Evolutionary conservation across 2,329 filamentous ascomycete species (phyloP).

Genomic region (Fusarium chlamydosporum): DNA sequence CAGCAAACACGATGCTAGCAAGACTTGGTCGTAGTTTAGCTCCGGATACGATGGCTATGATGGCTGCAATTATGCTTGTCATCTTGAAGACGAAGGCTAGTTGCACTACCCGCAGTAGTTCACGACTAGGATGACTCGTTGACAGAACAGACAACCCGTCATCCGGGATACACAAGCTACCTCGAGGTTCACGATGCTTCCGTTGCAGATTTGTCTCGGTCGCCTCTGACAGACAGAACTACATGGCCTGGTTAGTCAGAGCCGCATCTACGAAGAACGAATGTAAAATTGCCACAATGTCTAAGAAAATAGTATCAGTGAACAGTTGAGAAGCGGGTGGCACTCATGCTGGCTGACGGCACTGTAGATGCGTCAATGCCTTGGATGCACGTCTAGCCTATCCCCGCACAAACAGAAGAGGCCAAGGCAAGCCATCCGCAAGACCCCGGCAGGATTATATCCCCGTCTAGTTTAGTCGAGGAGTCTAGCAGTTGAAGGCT

Average conservation of each 20-base stretch:
- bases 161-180: conserved; percentile 1
- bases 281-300: conserved; percentile 20
- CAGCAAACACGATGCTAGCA: conserved; percentile 20
- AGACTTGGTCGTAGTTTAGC: conserved; percentile 16
- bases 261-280: conserved; percentile 21
- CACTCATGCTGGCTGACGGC: conserved; percentile 42
- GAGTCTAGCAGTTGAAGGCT: conserved; percentile 6
- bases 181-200: conserved; percentile 11
- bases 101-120: conserved; percentile 22
- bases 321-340: conserved; percentile 29
- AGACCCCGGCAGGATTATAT: conserved; percentile 36
- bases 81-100: conserved; percentile 34
- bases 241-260: conserved; percentile 12
- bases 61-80: conserved; percentile 44
- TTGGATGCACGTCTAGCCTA: conserved; percentile 53
- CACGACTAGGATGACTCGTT: conserved; percentile 23
- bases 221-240: neutral
- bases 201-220: conserved; percentile 8
- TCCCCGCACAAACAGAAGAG: conserved; percentile 43
- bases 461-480: conserved; percentile 35
- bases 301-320: conserved; percentile 20
- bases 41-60: conserved; percentile 19
- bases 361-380: conserved; percentile 59
- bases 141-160: conserved; percentile 3
- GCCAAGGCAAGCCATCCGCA: conserved; percentile 45